Evolutionary conservation across 176 grass and related monocot species (phyloP).

Genomic region (Areca catechu): DNA sequence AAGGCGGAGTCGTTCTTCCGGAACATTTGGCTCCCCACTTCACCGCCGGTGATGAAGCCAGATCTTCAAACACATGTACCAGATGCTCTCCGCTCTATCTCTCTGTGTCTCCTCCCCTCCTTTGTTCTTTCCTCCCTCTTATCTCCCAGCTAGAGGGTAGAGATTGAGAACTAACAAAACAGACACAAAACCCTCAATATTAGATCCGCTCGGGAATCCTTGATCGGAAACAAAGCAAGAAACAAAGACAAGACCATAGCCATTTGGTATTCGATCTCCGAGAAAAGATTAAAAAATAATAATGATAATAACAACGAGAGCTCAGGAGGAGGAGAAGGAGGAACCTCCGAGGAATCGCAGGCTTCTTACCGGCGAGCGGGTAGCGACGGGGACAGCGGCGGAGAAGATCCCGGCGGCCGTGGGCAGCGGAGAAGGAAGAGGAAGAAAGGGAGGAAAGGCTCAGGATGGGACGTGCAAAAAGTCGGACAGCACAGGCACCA

Average conservation of each 20-base stretch:
- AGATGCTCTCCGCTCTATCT: too few species aligned
- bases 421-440: neutral
- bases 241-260: neutral
- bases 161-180: too few species aligned
- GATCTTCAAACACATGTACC: neutral
- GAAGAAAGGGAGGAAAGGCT: too few species aligned
- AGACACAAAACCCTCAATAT: neutral
- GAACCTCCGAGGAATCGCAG: neutral
- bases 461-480: neutral
- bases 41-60: neutral
- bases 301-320: neutral
- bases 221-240: neutral
- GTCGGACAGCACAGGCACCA: neutral
- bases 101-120: too few species aligned
- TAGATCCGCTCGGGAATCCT: neutral
- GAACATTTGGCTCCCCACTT: slow-evolving; percentile 53
- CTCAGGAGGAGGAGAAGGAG: too few species aligned
- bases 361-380: neutral
- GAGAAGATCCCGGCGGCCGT: neutral
- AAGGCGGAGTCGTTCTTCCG: slow-evolving; percentile 85
- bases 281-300: neutral
- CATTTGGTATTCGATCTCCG: neutral
- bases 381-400: neutral
- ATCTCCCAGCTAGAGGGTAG: too few species aligned
- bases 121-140: too few species aligned